Percentiles rank a stretch among this genome's conserved stretches.
These are phyloP conservation scores for Actinidia chinensis DNA, from an alignment of 179 eudicot species.

Conservation along the genomic window DNA sequence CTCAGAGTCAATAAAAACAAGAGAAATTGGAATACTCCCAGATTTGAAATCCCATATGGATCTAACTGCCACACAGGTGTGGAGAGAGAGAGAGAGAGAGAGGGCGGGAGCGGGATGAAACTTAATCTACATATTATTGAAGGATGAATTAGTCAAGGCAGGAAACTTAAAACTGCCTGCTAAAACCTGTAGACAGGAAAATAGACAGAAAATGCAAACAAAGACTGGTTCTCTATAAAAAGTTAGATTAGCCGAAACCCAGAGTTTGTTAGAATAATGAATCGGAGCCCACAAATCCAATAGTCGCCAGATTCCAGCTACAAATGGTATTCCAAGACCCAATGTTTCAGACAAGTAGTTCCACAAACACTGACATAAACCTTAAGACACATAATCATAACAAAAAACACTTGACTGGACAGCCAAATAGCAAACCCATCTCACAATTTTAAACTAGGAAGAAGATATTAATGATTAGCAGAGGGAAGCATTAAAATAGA, in stretches of 20 bases:
- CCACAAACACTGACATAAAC: not conserved
- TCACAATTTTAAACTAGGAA: not conserved
- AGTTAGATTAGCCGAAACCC: not conserved
- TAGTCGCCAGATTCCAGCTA: slow-evolving; percentile 9
- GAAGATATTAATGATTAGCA: not conserved
- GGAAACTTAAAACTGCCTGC: not conserved
- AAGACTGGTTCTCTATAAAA: not conserved
- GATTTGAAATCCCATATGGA: not conserved
- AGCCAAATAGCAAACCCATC: not conserved
- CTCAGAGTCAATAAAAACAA: not conserved
- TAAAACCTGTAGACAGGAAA: not conserved
- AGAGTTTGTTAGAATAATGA: not conserved
- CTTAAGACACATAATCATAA: not conserved
- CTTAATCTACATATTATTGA: not conserved
- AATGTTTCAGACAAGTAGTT: not conserved
- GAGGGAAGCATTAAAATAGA: not conserved
- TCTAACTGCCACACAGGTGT: not conserved
- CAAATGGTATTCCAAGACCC: not conserved
- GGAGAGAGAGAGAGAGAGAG: not conserved
- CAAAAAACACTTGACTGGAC: not conserved
- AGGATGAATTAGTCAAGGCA: not conserved
- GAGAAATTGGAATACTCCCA: not conserved
- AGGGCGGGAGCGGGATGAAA: too few relatives aligned
- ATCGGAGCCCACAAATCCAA: not conserved
- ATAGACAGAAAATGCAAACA: not conserved